A percentile compares a stretch with the other conserved stretches of the same genome.
Conservation (phyloP, 2,329 filamentous ascomycete genomes). For the Dryadomyces quercus-mongolicae region DNA sequence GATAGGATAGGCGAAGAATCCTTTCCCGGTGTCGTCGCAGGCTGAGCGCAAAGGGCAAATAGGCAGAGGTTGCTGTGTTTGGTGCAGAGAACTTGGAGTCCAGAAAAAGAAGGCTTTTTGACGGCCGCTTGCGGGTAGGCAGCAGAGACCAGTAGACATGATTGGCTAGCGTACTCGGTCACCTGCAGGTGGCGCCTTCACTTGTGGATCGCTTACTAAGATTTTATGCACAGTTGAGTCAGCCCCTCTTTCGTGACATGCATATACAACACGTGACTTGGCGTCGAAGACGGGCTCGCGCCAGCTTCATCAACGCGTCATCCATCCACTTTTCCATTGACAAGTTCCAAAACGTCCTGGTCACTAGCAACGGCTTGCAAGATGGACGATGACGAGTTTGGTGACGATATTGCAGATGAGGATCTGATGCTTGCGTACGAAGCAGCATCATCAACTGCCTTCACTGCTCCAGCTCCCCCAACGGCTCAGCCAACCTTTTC, state of each 20-base stretch:
- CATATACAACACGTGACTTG: neutral
- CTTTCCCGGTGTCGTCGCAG: conserved; percentile 1
- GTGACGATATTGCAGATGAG: conserved; percentile 53
- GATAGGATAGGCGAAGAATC: neutral
- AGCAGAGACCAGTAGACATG: neutral
- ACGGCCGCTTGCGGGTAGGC: neutral
- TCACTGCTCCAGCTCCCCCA: neutral
- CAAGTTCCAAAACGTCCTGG: neutral
- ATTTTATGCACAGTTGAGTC: neutral
- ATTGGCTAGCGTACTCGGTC: neutral
- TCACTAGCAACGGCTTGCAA: neutral
- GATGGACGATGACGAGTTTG: conserved; percentile 48
- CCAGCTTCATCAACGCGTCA: neutral
- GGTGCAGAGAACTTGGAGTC: neutral
- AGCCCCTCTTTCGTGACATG: neutral
- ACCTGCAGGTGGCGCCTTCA: no score
- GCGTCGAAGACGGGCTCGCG: neutral
- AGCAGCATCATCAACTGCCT: conserved; percentile 8
- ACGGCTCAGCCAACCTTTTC: neutral
- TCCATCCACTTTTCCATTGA: neutral
- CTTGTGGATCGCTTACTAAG: no score
- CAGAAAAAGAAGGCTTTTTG: neutral
- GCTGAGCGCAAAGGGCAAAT: neutral
- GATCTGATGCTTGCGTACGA: conserved; percentile 47
- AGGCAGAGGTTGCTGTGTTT: neutral